Conservation (phyloP, 495 filamentous ascomycete genomes). For the Jackrogersella multiformis region DNA sequence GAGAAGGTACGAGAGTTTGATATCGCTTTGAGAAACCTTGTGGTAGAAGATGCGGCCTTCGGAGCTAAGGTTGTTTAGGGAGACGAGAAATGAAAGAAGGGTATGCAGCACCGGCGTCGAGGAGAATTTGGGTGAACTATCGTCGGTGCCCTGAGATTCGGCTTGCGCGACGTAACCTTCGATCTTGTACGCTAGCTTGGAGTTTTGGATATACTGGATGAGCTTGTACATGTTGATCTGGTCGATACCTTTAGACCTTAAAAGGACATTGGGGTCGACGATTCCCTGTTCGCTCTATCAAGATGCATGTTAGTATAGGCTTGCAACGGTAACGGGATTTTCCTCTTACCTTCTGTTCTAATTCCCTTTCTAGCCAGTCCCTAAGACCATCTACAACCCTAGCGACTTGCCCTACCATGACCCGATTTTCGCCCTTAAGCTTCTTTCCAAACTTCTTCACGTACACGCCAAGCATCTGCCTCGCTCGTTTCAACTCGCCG, state of each 20-base stretch:
- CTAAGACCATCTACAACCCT: slow-evolving; percentile 80
- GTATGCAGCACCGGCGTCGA: slow-evolving; percentile 81
- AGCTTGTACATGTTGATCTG: slow-evolving; percentile 95
- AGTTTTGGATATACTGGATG: slow-evolving; percentile 85
- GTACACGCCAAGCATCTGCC: slow-evolving; percentile 80
- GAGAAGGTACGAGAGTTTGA: slow-evolving; percentile 83
- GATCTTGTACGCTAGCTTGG: slow-evolving; percentile 92
- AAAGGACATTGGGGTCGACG: slow-evolving; percentile 68
- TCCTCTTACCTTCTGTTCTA: slow-evolving; percentile 50
- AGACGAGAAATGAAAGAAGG: slow-evolving; percentile 81
- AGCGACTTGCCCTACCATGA: slow-evolving; percentile 88
- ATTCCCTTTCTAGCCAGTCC: slow-evolving; percentile 66
- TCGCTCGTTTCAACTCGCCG: slow-evolving; percentile 72
- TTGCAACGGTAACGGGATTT: neutral
- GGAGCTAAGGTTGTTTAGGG: slow-evolving; percentile 85
- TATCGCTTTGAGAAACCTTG: slow-evolving; percentile 57
- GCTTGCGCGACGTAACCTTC: slow-evolving; percentile 80
- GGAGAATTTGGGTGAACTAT: slow-evolving; percentile 39
- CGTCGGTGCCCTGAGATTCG: slow-evolving; percentile 54
- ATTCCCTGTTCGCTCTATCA: slow-evolving; percentile 65
- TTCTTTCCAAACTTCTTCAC: slow-evolving; percentile 87
- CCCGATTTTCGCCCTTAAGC: slow-evolving; percentile 89
- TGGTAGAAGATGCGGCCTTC: slow-evolving; percentile 89
- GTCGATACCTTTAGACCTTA: slow-evolving; percentile 87
- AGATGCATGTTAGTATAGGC: neutral